Evolutionary conservation across 106 monocot species (phyloP).

Genomic region (Xerophyta viscosa): DNA sequence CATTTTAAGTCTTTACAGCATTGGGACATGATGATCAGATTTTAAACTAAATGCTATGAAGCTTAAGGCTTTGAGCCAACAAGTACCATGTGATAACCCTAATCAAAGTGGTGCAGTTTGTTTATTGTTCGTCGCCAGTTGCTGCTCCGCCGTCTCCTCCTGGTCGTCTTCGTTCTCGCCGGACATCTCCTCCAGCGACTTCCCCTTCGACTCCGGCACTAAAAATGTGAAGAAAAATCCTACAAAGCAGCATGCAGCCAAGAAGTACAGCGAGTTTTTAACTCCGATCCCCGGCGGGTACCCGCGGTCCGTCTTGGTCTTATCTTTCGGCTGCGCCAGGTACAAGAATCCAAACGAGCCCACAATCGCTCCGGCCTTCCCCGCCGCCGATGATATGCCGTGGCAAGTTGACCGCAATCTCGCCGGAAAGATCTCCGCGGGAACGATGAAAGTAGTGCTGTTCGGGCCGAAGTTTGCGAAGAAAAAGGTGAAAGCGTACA

Average conservation of each 20-base stretch:
- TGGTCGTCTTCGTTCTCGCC: conserved; percentile 30
- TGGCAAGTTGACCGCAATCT: conserved; percentile 52
- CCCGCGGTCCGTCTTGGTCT: conserved; percentile 21
- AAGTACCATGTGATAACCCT: too few relatives aligned
- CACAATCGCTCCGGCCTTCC: conserved; percentile 47
- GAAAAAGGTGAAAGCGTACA: conserved; percentile 54
- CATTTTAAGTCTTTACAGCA: too few relatives aligned
- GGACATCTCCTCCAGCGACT: conserved; percentile 29
- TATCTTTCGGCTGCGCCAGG: conserved; percentile 28
- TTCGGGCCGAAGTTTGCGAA: conserved; percentile 77
- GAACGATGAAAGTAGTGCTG: conserved; percentile 61
- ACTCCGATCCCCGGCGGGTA: conserved; percentile 41
- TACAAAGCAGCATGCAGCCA: conserved; percentile 27
- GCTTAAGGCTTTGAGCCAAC: too few relatives aligned
- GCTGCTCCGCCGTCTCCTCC: not conserved
- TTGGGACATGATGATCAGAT: too few relatives aligned
- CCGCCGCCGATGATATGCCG: conserved; percentile 41
- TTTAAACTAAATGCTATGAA: too few relatives aligned
- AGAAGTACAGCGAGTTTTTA: conserved; percentile 36
- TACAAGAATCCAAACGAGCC: conserved; percentile 24
- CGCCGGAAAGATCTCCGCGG: conserved; percentile 64
- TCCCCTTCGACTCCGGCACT: conserved; percentile 30
- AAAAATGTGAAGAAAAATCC: conserved; percentile 35
- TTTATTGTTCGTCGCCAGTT: not conserved
- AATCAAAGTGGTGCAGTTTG: not conserved